Evolutionary conservation across 192 early-diverging fungal genomes (phyloP), one percentile per base, ranked within the genome.

Genomic region (Gonapodya sp.): DNA sequence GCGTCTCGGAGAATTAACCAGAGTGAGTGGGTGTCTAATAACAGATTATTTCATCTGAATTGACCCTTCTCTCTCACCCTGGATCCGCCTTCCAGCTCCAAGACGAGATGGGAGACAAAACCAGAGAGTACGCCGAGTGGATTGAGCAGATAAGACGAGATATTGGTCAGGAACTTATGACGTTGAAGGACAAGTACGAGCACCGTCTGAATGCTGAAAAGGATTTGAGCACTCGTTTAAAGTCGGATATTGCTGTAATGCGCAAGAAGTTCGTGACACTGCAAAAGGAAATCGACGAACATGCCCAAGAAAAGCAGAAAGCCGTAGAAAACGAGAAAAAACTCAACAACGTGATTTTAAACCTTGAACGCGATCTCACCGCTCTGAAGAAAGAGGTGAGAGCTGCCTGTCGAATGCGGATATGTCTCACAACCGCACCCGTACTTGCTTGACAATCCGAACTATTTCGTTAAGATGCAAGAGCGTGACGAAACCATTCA

Each of bases 241-340:
- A 91, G 81, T 88, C 87, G 34, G 90, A 91, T 75, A 91, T 89
- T 81, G 89, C 88, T 0, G 89, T 90, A 79, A 90, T 90, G 89
- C 73, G 86, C n/a, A 91, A 91, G 73, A 91, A 89, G 81, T 91
- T 91, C 81, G 88, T 87, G 77, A 86, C 89, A 24, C 79, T 91
- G 24, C 87, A 85, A 35, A 89, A 90, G 78, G 89, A 90, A 31
- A 91, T 91, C 79, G 89, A 91, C 35, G 87, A 87, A 73, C 84
- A 88, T 79, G 80, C 84, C n/a, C 73, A 78, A 2, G 89, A 91
- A 46, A 86, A 86, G 2, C 73, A 81, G 36, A 84, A 86, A 77
- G 84, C 89, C 86, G 32, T 74, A 24, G 84, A 87, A 2, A 85
- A 89, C 73, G 88, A 88, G 73, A 88, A 84, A 75, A 88, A 86